A percentile compares a stretch with the other conserved stretches of the same genome.
These are phyloP conservation scores for Eleusine indica DNA, from an alignment of 176 grass and related monocot genomes.

Conservation along the genomic window DNA sequence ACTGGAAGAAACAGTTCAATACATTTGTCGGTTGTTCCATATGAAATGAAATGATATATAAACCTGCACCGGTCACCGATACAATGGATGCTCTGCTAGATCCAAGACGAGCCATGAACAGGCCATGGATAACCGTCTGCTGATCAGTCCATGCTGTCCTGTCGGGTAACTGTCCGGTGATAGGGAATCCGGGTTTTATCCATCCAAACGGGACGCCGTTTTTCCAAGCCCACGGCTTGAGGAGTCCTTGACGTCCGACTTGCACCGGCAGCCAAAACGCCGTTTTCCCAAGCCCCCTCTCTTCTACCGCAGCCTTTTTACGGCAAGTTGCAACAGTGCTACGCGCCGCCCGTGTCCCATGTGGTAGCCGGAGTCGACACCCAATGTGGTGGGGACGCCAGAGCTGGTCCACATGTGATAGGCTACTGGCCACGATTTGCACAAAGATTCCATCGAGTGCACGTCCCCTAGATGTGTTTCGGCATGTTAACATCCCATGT, in stretches of 20 bases:
- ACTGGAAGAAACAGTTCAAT: neutral
- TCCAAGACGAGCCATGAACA: slow-evolving; percentile 5
- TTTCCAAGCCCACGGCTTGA: neutral
- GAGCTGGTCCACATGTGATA: slow-evolving; percentile 42
- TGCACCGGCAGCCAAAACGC: neutral
- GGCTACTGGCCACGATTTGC: slow-evolving; percentile 28
- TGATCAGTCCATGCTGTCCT: slow-evolving; percentile 28
- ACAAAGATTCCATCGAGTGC: slow-evolving; percentile 50
- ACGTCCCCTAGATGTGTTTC: neutral
- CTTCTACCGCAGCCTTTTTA: neutral
- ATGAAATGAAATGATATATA: neutral
- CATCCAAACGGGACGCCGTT: slow-evolving; percentile 8
- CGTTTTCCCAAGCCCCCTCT: neutral
- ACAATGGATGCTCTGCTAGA: slow-evolving; percentile 16
- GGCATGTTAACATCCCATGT: slow-evolving; percentile 8
- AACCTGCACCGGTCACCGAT: neutral
- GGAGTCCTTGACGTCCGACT: slow-evolving; percentile 4
- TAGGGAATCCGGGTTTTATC: slow-evolving; percentile 27
- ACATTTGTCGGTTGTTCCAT: neutral
- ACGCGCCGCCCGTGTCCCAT: neutral
- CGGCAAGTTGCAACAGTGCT: neutral
- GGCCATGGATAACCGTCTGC: neutral
- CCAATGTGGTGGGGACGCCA: neutral
- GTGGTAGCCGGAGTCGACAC: neutral
- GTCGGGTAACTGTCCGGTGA: slow-evolving; percentile 32